Conservation (phyloP, 352 stramenopile genomes). For the Pythium brassicae region DNA sequence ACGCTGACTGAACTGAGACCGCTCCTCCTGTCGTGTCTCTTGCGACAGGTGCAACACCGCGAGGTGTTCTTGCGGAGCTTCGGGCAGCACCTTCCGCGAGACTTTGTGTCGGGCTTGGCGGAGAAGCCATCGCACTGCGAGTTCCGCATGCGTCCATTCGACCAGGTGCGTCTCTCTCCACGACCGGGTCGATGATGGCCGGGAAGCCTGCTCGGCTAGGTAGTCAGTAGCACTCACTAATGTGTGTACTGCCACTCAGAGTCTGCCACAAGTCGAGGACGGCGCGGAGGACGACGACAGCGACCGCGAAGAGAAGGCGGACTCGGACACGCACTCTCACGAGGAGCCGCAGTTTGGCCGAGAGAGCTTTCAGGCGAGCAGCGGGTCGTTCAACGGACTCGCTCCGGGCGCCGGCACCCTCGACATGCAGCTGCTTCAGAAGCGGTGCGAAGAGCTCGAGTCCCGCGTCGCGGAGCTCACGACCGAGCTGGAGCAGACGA, state of each 20-base stretch:
- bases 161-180: conserved; percentile 38
- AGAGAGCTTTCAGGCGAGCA: conserved; percentile 22
- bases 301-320: conserved; percentile 27
- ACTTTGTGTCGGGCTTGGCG: conserved; percentile 75
- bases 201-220: too few species aligned
- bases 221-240: neutral
- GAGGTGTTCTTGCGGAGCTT: conserved; percentile 72
- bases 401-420: conserved; percentile 16
- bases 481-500: conserved; percentile 60
- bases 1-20: too few species aligned
- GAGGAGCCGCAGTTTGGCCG: conserved; percentile 13
- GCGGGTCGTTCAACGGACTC: conserved; percentile 13
- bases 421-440: conserved; percentile 53
- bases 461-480: conserved; percentile 56
- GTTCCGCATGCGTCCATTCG: conserved; percentile 84
- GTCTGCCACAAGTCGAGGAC: conserved; percentile 62
- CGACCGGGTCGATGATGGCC: too few species aligned
- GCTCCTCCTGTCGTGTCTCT: neutral
- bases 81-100: conserved; percentile 76
- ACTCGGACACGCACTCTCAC: conserved; percentile 1
- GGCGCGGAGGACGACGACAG: conserved; percentile 20
- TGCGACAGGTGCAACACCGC: conserved; percentile 50
- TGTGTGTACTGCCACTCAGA: conserved; percentile 20
- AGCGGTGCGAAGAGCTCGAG: conserved; percentile 72
- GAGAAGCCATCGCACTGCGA: conserved; percentile 88